These are phyloP conservation scores for Cetraspora pellucida DNA, from an alignment of 192 early-diverging fungal species.

Conservation along the genomic window DNA sequence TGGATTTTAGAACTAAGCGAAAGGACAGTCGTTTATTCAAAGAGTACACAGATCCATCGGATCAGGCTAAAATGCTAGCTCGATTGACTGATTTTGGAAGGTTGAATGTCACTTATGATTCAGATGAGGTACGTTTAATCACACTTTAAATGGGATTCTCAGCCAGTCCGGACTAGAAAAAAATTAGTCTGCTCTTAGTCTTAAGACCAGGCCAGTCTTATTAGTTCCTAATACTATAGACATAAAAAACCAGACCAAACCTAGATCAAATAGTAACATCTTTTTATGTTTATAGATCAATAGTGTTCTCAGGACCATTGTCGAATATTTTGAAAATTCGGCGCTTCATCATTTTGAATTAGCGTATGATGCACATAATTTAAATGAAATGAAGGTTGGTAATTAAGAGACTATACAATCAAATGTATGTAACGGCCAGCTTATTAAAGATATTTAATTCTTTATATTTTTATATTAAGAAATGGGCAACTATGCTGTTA, in stretches of 20 bases:
- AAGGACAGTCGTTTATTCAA: conserved; percentile 71
- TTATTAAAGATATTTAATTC: conserved; percentile 21
- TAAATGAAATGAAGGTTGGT: conserved; percentile 64
- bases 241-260: too few species aligned
- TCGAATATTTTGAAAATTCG: conserved; percentile 79
- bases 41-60: conserved; percentile 65
- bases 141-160: too few species aligned
- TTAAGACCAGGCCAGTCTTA: too few species aligned
- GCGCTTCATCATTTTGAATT: conserved; percentile 75
- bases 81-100: conserved; percentile 56
- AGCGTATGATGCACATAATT: conserved; percentile 69
- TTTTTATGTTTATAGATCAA: conserved; percentile 47
- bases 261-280: too few species aligned
- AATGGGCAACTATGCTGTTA: conserved; percentile 64
- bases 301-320: conserved; percentile 60
- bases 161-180: too few species aligned
- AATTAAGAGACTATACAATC: neutral
- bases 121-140: conserved; percentile 54
- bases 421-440: neutral
- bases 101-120: conserved; percentile 55
- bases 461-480: conserved; percentile 34
- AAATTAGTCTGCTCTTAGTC: neutral
- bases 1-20: conserved; percentile 64
- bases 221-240: neutral
- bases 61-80: conserved; percentile 64